Evolutionary conservation across 2,329 filamentous ascomycete species (phyloP), one percentile per base, ranked within the genome.

Genomic region (Herpotrichia juniperi): DNA sequence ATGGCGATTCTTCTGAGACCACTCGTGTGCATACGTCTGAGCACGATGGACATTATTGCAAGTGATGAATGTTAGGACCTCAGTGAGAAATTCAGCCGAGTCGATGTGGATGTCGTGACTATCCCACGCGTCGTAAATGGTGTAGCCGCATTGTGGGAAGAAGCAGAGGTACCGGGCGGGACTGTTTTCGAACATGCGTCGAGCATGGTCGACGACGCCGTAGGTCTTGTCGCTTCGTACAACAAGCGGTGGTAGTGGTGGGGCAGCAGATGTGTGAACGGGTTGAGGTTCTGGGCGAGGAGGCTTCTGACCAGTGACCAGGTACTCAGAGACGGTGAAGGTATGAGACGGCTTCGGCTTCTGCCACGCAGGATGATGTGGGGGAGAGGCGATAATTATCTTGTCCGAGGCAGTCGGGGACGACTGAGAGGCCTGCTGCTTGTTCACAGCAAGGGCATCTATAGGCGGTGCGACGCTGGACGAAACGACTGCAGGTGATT

Each of bases 111-210:
- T 66, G 31, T 74, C 71, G 50, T 54, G 39, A 8, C 54, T 51
- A 40, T 74, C 71, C 66, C 69, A 75, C 8, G 74, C 59, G 46
- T 75, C 71, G 25, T 58, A 26, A 9, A 73, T 64, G 6, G 42
- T 50, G 60, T 61, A 71, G 7, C 56, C 57, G 34, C 55, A 46
- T 7, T 53, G 43, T 4, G 68, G 66, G 31, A 71, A 68, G 44
- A 73, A 65, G 43, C 59, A 58, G 24, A 59, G 51, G 42, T 63
- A 71, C 17, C 64, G 53, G 12, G 52, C 45, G 32, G 63, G 66
- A 50, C 60, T 67, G 32, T 64, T 62, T 2, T 51, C 26, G 21
- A 57, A 59, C 63, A 62, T 67, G 42, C 50, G 50, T 12, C 47
- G 40, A 16, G 68, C 69, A 12, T 58, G 62, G 11, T 58, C 31